Base-by-base conservation (phyloP, 176 grass and related monocot species). In the Rhynchospora breviuscula region DNA sequence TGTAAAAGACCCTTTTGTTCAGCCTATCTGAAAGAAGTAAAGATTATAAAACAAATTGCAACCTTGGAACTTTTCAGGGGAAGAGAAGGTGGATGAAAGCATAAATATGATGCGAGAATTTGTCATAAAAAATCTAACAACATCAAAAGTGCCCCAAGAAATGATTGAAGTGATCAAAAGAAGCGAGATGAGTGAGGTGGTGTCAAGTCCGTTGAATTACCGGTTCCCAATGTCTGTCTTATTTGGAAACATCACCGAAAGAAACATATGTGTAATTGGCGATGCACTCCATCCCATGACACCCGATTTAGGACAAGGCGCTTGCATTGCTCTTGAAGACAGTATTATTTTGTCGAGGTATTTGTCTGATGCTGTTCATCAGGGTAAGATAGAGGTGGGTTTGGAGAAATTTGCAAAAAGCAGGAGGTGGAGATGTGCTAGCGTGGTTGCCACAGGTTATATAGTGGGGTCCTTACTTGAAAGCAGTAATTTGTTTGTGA, bases 261-360 rank as follows among this genome's bases (percentile, higher is more conserved):
- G 86, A 17, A 92, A 85, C 69, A 84, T 51, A 10, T 97, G 90
- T 79, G 94, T 97, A 13, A 85, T 87, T 17, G 94, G 94, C 1
- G 94, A 97, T 64, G 92, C 94, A 35, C 64, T 94, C 61, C 94
- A 97, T 80, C 92, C 94, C 33, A 97, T 92, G 94, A 94, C 94
- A 8, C 94, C 94, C 3, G 92, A 97, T 46, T 26, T 97, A 48
- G 92, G 88, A 2, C 90, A 97, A 85, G 94, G 94, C 8, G 90
- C 78, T 14, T 94, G 94, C 88, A 46, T 82, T 10, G 87, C 88
- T 40, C 86, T 94, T 22, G 94, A 97, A 87, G 94, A 97, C 54
- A 67, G 72, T 22, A 59, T 97, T 65, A 35, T 88, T 62, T 40
- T 94, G 1, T 85, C 92, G 0, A 73, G 80, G 9, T 94, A 85